These are phyloP conservation scores for Melanogaster broomeanus DNA, from an alignment of 768 basidiomycete genomes.

Conservation along the genomic window DNA sequence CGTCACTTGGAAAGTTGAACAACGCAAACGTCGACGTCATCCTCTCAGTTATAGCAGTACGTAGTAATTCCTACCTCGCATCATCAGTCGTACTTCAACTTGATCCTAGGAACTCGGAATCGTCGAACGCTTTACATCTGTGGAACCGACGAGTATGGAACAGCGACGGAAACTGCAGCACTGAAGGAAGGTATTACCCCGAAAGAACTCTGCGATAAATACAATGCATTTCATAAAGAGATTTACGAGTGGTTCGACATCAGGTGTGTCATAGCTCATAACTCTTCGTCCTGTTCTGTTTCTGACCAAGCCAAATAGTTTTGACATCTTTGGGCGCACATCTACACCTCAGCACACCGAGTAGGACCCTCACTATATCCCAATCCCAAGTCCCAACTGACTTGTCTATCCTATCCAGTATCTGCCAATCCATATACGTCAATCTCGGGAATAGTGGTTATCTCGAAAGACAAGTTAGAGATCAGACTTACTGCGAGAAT, in stretches of 20 bases:
- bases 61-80: slow-evolving; percentile 19
- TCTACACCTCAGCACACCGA: slow-evolving; percentile 88
- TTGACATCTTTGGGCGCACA: slow-evolving; percentile 96
- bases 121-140: slow-evolving; percentile 91
- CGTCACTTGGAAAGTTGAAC: slow-evolving; percentile 4
- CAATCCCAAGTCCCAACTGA: not conserved
- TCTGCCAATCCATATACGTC: slow-evolving; percentile 86
- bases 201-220: slow-evolving; percentile 85
- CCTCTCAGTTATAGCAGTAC: slow-evolving; percentile 59
- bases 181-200: slow-evolving; percentile 84
- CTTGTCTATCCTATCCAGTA: slow-evolving; percentile 49
- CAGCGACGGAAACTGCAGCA: slow-evolving; percentile 97
- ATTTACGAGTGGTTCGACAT: slow-evolving; percentile 99
- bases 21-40: slow-evolving; percentile 2
- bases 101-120: slow-evolving; percentile 63
- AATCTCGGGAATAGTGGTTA: slow-evolving; percentile 77
- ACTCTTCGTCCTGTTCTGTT: not conserved
- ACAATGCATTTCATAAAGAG: slow-evolving; percentile 83
- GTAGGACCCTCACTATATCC: slow-evolving; percentile 43
- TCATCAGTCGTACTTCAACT: not conserved
- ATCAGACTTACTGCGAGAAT: slow-evolving; percentile 94
- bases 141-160: slow-evolving; percentile 99
- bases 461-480: slow-evolving; percentile 81
- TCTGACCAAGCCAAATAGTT: slow-evolving; percentile 45
- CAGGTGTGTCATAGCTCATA: slow-evolving; percentile 48